Base-by-base conservation (phyloP, 2,329 filamentous ascomycete genomes). In the Nothophaeocryptopus gaeumannii region DNA sequence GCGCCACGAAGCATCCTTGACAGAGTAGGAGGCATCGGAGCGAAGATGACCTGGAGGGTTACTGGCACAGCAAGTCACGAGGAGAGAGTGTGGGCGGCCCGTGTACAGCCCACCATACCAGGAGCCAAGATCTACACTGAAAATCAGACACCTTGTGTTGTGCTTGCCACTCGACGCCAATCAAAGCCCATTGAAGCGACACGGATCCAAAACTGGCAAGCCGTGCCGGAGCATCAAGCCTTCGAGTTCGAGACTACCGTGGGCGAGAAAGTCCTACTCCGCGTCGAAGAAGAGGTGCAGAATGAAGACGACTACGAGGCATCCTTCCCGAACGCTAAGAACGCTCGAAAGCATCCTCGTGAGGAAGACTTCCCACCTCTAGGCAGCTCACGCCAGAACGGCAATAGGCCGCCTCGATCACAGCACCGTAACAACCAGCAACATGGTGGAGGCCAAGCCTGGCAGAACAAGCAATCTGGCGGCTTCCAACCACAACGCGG, bases 11-110 rank as follows among this genome's bases (percentile, higher is more conserved):
- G 78, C 56, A 85, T 95, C 15, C 74, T 96, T 30, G 80, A 87
- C 45, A 93, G 89, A 68, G 86, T 93, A 9, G 93, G 93, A 36
- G 92, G 92, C 26, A 83, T 96, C 63, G 89, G 90, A 31, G 84
- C 82, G 61, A 92, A 86, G 70, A 80, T 95, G 71, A 82, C 75
- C 35, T 99, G 92, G 89, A 82, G 88, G 67, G 85, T 96, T 4
- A 87, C 83, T 0, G 89, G 85, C 33, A 82, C 85, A 5, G 89
- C 83, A 0, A 82, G 80, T 58, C 83, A 82, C 58, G 86, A 96
- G 53, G 85, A 90, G 67, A 86, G 81, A 60, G 79, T 97, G 34
- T 99, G 92, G 91, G 93, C 92, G 5, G 89, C 86, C 12, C 80
- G 84, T 37, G 81, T 96, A 9, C 78, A 82, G 30, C 89, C 93